Evolutionary conservation across 1,139 yeast species (phyloP), one percentile per base, ranked within the genome.

Genomic region (Taiozyma onychis): DNA sequence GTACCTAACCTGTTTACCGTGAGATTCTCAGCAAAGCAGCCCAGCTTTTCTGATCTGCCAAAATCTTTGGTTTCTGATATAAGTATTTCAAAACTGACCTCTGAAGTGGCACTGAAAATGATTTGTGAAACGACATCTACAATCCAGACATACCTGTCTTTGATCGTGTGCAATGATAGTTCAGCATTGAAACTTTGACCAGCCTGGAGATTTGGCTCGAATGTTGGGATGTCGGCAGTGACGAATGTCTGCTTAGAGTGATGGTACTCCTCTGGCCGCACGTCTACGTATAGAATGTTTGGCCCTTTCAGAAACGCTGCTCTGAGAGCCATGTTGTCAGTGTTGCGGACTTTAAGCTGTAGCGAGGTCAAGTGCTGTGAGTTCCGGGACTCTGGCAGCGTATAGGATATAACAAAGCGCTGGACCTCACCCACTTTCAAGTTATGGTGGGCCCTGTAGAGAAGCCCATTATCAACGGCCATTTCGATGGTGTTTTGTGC

Each of bases 241-340:
- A 80, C 75, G 57, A 78, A 80, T 2, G 71, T 69, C 55, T 84
- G 83, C 45, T 73, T 69, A 27, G 77, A 70, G 53, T 80, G 84
- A 49, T 81, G 76, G 62, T 81, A 93, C 32, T 79, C 86, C 10
- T 70, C 78, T 0, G 88, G 76, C 46, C 83, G 70, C 48, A 95
- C 83, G 66, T 93, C 97, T 24, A 85, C 93, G 61, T 91, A 93
- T 3, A 93, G 66, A n/a, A 87, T 78, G 62, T 81, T 91, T 0
- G 99, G 99, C 0, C 98, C 99, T 43, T 90, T 84, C 27, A 93
- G 70, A 63, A 85, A 88, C 0, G 96, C 96, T 0, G 98, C 97
- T 45, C 97, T 69, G 58, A 88, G 69, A 0, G 97, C 82, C 11
- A 88, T 66, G 51, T 83, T 81, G 60, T 89, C 96, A 6, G 73